Base-by-base conservation (phyloP, 1,284 basidiomycete species). In the Leccinum pachyderme region DNA sequence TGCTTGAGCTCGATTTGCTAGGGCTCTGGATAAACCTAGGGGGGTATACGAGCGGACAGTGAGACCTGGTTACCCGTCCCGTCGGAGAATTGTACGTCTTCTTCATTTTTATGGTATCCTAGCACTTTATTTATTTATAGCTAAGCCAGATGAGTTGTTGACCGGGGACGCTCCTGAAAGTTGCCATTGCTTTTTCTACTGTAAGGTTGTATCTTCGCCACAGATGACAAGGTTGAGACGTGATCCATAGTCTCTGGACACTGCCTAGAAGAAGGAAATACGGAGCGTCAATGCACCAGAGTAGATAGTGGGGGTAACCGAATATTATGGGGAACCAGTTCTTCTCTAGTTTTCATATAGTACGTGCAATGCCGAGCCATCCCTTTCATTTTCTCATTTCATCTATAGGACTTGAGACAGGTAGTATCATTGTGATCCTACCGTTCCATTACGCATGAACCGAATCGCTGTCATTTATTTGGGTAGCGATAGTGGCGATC, bases 151-250 rank as follows among this genome's bases (percentile, higher is more conserved):
- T 78, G 13, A 59, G 1, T 45, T 28, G 7, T 57, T 78, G 5
- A 68, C 70, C 1, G 43, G 55, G 0, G 62, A 61, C 12, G 62
- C 69, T 2, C 47, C 60, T 7, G 57, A 70, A 3, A 64, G 69
- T 1, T 72, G 74, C 32, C 66, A 60, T n/a, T 71, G 75, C 27
- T 67, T 74, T 28, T 74, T 78, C 53, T 73, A 72, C 49, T 77
- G 77, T 72, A 53, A 18, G 72, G 53, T 7, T 31, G 7, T 22
- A 18, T 3, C 5, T 29, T 41, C 11, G 11, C 7, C 12, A 11
- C 7, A 13, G 45, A 32, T 28, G 11, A 13, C n/a, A 43, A 32
- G 7, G 22, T 51, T 27, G 13, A 41, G 32, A 45, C 13, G 4
- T 6, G 25, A 9, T 3, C 0, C 3, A 37, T 27, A 65, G 73